These are phyloP conservation scores for Hypomontagnella monticulosa DNA, from an alignment of 495 filamentous ascomycete genomes.

Conservation along the genomic window DNA sequence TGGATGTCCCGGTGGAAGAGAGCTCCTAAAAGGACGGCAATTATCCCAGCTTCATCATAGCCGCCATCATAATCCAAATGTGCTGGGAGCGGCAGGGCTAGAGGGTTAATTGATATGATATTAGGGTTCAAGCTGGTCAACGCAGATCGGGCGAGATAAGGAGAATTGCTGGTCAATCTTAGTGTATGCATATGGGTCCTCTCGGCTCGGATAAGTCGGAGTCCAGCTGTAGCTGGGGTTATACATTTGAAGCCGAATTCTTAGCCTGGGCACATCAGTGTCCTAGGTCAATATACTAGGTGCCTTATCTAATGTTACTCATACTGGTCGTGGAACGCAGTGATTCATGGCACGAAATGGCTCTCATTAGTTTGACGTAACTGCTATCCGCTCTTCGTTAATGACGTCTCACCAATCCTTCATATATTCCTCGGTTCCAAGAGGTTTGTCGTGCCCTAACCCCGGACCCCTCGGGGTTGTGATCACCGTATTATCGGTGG, in stretches of 20 bases:
- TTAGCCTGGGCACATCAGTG: too few species aligned
- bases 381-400: slow-evolving; percentile 2
- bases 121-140: too few species aligned
- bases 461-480: slow-evolving; percentile 10
- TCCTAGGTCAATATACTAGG: background rate
- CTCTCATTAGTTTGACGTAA: background rate
- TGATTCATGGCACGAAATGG: background rate
- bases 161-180: too few species aligned
- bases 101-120: too few species aligned
- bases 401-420: slow-evolving; percentile 30
- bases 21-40: too few species aligned
- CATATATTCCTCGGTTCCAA: slow-evolving; percentile 31
- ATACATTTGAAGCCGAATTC: background rate
- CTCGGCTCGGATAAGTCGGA: too few species aligned
- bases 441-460: background rate
- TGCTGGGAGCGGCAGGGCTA: too few species aligned
- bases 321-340: background rate
- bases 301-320: background rate
- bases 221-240: slow-evolving; percentile 12
- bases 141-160: too few species aligned
- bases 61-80: too few species aligned
- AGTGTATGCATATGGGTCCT: too few species aligned
- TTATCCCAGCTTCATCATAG: too few species aligned
- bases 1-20: too few species aligned
- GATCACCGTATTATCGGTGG: slow-evolving; percentile 34